Conservation (phyloP, 805 yeast genomes). For the Spathaspora passalidarum region DNA sequence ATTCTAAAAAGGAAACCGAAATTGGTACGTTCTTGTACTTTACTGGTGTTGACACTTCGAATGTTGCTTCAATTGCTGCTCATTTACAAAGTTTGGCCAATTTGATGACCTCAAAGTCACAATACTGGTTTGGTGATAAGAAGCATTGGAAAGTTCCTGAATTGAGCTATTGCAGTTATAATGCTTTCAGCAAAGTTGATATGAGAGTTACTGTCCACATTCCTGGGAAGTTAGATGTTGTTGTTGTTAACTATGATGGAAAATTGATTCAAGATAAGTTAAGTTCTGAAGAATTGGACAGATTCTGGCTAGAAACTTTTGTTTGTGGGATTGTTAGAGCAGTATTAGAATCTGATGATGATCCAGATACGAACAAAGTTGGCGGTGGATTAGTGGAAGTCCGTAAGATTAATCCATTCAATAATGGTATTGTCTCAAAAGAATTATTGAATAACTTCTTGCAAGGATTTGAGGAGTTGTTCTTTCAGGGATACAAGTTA, state of each 20-base stretch:
- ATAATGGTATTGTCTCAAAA: conserved; percentile 43
- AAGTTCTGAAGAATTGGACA: conserved; percentile 62
- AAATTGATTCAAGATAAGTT: conserved; percentile 48
- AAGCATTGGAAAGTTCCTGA: conserved; percentile 70
- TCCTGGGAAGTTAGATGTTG: conserved; percentile 69
- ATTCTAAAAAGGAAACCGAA: conserved; percentile 42
- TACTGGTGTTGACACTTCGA: conserved; percentile 74
- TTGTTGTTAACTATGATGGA: conserved; percentile 49
- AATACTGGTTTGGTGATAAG: conserved; percentile 77
- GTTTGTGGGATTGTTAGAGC: conserved; percentile 74
- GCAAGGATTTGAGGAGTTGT: conserved; percentile 63
- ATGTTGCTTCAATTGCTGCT: conserved; percentile 76
- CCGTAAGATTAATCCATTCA: conserved; percentile 76
- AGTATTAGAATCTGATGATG: conserved; percentile 67
- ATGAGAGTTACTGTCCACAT: conserved; percentile 69
- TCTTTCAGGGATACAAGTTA: conserved; percentile 59
- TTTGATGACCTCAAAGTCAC: conserved; percentile 55
- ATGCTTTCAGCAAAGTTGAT: conserved; percentile 60
- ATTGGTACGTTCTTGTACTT: conserved; percentile 73
- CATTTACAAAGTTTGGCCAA: conserved; percentile 66
- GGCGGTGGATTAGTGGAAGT: conserved; percentile 73
- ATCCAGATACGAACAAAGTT: conserved; percentile 69
- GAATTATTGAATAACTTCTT: conserved; percentile 46
- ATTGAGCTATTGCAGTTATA: conserved; percentile 66
- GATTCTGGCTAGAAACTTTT: conserved; percentile 49